Evolutionary conservation across 192 early-diverging fungal genomes (phyloP).

Genomic region (Mortierella antarctica): DNA sequence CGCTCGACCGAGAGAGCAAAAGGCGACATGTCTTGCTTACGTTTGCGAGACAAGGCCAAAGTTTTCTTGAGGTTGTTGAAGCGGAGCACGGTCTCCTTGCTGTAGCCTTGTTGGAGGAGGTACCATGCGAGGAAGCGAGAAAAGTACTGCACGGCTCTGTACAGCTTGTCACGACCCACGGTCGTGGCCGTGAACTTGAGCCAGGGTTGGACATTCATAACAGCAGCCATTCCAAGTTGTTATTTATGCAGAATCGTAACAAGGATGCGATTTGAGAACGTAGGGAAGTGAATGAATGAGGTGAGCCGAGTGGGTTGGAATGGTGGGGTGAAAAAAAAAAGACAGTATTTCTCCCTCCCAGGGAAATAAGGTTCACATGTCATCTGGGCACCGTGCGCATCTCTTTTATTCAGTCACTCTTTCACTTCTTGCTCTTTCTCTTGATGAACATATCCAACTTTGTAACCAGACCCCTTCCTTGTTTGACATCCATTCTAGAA

Average conservation of each 20-base stretch:
- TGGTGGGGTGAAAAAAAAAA: neutral
- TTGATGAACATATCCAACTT: slow-evolving; percentile 41
- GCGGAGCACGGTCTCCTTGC: slow-evolving; percentile 69
- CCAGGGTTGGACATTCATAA: slow-evolving; percentile 49
- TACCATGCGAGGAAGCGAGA: slow-evolving; percentile 83
- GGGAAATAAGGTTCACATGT: neutral
- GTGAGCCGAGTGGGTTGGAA: neutral
- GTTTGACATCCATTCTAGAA: slow-evolving; percentile 16
- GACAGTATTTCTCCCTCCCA: neutral
- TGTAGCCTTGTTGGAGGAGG: slow-evolving; percentile 60
- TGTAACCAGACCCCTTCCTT: slow-evolving; percentile 24
- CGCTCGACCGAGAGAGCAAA: neutral
- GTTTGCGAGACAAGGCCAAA: slow-evolving; percentile 72
- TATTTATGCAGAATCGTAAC: neutral
- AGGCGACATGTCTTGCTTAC: slow-evolving; percentile 37
- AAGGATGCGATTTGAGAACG: neutral
- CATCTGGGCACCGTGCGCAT: slow-evolving; percentile 3
- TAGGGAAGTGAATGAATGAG: neutral
- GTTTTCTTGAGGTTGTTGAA: slow-evolving; percentile 70
- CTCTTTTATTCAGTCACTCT: neutral
- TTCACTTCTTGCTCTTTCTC: slow-evolving; percentile 2
- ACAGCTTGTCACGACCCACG: slow-evolving; percentile 79
- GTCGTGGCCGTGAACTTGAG: slow-evolving; percentile 71
- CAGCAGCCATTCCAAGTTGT: slow-evolving; percentile 9
- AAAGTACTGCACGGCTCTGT: slow-evolving; percentile 89